Evolutionary conservation across 1,284 basidiomycete genomes (phyloP), one percentile per base, ranked within the genome.

Genomic region (Trichosporon sp.): DNA sequence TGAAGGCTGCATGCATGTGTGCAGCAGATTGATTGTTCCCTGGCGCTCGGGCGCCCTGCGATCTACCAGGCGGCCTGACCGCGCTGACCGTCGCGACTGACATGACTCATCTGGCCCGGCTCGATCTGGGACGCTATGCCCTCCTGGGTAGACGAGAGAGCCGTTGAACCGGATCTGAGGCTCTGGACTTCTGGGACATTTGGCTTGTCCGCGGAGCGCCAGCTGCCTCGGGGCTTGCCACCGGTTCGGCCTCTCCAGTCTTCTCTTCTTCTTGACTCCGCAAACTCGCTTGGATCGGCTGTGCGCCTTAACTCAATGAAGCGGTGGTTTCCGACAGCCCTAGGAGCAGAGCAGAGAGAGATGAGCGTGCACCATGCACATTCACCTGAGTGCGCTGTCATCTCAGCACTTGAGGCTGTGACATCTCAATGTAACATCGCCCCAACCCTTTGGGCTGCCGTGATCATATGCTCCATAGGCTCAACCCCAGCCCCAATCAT

Each of bases 201-300:
- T 40, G 38, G 16, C 10, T 46, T 46, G 43, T 14, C 43, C 43
- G 43, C 43, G 14, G 43, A 37, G 35, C 35, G 43, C 43, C 16
- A n/a, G 14, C 16, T 5, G 43, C 43, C 43, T n/a, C 4, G 43
- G 43, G 16, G 14, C 43, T 46, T n/a, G 43, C 10, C 48, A 1
- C 51, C 16, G 8, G 14, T 51, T 16, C 6, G 4, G 19, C 51
- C 16, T 21, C 2, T 51, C n/a, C 6, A n/a, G 19, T 54, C 51
- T 54, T 54, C 51, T 54, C 21, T 5, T 26, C 51, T 54, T 19
- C 51, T 54, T 54, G 51, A 26, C 51, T 26, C 21, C 51, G 51
- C 51, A 54, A 26, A 26, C 51, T 54, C 51, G 51, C 51, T 54
- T 54, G 19, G 51, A 7, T 54, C 51, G 51, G 51, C 51, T 21